Conservation (phyloP, 1,284 basidiomycete species). For the Sanghuangporus baumii region DNA sequence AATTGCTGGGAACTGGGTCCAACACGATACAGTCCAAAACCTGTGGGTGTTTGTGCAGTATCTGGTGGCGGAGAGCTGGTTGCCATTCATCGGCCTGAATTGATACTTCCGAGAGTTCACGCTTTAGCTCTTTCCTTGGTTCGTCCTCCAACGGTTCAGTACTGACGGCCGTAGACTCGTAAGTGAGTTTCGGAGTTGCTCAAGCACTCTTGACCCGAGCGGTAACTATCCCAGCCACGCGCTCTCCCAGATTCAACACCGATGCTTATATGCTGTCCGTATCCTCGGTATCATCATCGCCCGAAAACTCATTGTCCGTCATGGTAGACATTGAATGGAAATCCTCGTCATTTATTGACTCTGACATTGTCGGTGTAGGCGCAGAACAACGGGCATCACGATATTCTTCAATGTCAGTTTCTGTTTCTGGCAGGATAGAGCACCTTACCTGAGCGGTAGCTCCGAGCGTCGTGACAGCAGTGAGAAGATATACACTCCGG, state of each 20-base stretch:
- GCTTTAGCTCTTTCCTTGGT: conserved; percentile 35
- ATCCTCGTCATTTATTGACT: conserved; percentile 48
- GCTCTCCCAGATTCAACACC: conserved; percentile 27
- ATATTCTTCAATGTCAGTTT: conserved; percentile 73
- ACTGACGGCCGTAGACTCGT: conserved; percentile 36
- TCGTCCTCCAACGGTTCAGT: conserved; percentile 26
- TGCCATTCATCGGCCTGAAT: conserved; percentile 72
- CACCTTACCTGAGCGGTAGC: too few relatives aligned
- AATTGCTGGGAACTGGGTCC: conserved; percentile 62
- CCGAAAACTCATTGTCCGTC: conserved; percentile 58
- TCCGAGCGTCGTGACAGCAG: too few relatives aligned
- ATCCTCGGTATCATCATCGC: conserved; percentile 48
- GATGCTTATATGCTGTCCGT: conserved; percentile 62
- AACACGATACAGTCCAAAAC: conserved; percentile 45
- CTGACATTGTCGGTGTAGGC: conserved; percentile 49
- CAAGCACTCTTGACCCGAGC: background rate
- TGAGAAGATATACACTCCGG: too few relatives aligned
- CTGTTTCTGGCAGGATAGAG: conserved; percentile 51
- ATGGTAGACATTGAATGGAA: conserved; percentile 73
- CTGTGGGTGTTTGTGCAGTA: conserved; percentile 20
- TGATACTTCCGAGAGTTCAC: conserved; percentile 63
- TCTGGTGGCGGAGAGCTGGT: conserved; percentile 31
- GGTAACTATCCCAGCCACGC: conserved; percentile 23
- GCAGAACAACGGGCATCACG: conserved; percentile 76
- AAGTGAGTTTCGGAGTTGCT: conserved; percentile 21